A percentile compares a stretch with the other conserved stretches of the same genome.
Evolutionary conservation across 768 basidiomycete species (phyloP).

Genomic region (Lactifluus rugatus): DNA sequence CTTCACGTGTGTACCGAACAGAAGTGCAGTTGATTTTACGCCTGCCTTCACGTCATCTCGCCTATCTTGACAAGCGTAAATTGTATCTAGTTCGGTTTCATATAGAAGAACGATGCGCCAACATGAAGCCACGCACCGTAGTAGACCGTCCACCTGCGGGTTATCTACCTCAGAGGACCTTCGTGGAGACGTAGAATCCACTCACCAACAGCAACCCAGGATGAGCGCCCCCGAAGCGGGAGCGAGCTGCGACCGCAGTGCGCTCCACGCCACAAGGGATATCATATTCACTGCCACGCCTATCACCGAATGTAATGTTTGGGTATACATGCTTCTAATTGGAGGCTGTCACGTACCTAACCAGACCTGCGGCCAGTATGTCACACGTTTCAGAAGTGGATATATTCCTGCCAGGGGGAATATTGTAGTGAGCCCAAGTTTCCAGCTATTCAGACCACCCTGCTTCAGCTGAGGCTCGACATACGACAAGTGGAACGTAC

Average conservation of each 20-base stretch:
- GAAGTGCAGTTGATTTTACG: constrained; percentile 52
- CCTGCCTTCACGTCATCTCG: constrained; percentile 47
- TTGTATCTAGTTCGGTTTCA: constrained; percentile 43
- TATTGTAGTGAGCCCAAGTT: constrained; percentile 19
- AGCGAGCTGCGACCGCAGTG: neutral
- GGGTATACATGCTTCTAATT: neutral
- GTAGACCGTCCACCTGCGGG: constrained; percentile 17
- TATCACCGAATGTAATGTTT: constrained; percentile 3
- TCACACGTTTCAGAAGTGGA: constrained; percentile 25
- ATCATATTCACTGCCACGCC: constrained; percentile 20
- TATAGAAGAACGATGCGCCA: neutral
- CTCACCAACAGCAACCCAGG: constrained; percentile 1
- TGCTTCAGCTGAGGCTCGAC: neutral
- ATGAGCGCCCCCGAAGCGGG: neutral
- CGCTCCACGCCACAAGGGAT: constrained; percentile 16
- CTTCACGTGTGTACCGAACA: constrained; percentile 40
- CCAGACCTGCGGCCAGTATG: constrained; percentile 27
- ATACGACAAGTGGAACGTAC: constrained; percentile 1
- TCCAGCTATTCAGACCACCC: constrained; percentile 11
- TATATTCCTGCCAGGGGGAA: constrained; percentile 23
- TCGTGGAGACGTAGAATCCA: neutral
- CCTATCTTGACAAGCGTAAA: constrained; percentile 56
- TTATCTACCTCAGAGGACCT: neutral
- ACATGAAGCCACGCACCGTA: neutral
- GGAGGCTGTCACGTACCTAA: constrained; percentile 17